Conservation (phyloP, 2,329 filamentous ascomycete genomes). For the Penicillium hesseltinei region DNA sequence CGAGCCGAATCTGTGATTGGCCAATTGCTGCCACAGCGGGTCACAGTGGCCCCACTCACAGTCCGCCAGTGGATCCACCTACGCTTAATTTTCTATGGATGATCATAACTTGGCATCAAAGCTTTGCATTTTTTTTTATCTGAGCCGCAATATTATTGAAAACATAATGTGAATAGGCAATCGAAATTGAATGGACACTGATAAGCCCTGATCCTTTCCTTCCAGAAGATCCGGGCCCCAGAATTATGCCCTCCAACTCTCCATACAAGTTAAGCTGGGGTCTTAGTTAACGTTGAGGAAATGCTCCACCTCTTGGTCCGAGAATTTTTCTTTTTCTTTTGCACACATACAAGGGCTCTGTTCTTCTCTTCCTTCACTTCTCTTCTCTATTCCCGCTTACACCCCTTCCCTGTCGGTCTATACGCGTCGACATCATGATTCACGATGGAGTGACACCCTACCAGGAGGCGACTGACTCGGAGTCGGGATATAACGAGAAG, state of each 20-base stretch:
- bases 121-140: neutral
- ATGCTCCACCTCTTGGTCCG: constrained; percentile 16
- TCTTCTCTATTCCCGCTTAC: neutral
- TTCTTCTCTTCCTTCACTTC: neutral
- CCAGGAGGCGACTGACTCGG: constrained; percentile 16
- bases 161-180: constrained; percentile 16
- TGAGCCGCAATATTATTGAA: neutral
- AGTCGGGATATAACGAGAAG: constrained; percentile 21
- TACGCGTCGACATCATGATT: constrained; percentile 14
- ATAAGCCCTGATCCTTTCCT: constrained; percentile 5
- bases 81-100: constrained; percentile 20
- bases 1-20: constrained; percentile 13
- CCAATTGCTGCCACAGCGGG: neutral
- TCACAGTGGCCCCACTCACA: neutral
- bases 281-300: constrained; percentile 17
- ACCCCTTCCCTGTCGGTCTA: neutral
- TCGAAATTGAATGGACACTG: constrained; percentile 5
- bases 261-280: constrained; percentile 13
- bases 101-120: constrained; percentile 9
- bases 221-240: constrained; percentile 18
- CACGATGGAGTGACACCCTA: constrained; percentile 14
- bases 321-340: constrained; percentile 9
- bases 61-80: constrained; percentile 10
- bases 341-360: constrained; percentile 11
- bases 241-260: constrained; percentile 13